Evolutionary conservation across 2,329 filamentous ascomycete genomes (phyloP).

Genomic region (Tolypocladium amazonense): DNA sequence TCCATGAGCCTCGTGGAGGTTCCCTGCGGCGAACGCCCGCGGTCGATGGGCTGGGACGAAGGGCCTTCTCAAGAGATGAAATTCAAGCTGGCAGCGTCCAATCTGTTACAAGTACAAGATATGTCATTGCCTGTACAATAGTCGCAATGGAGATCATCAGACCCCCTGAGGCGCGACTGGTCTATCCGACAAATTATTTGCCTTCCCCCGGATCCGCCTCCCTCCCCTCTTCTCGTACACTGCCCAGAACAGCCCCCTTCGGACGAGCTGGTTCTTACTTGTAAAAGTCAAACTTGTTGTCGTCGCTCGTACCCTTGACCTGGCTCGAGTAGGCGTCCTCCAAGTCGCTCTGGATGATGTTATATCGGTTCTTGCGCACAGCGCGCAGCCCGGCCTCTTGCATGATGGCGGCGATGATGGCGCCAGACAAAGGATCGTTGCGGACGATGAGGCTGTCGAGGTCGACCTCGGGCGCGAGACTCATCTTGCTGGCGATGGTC

Average conservation of each 20-base stretch:
- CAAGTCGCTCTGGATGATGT: conserved; percentile 94
- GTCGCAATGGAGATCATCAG: not conserved
- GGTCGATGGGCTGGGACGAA: not conserved
- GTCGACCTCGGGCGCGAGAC: conserved; percentile 89
- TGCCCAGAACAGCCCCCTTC: no score
- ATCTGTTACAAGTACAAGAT: not conserved
- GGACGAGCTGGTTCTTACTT: conserved; percentile 40
- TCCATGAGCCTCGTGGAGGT: not conserved
- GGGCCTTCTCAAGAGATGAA: not conserved
- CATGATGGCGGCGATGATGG: conserved; percentile 97
- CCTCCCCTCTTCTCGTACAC: not conserved
- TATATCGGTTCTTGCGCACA: conserved; percentile 96
- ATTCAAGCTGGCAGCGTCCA: not conserved
- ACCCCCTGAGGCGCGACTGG: not conserved
- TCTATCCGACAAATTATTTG: not conserved
- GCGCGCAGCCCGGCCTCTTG: conserved; percentile 92
- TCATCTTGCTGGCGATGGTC: conserved; percentile 98
- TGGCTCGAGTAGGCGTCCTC: conserved; percentile 97
- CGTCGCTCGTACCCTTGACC: conserved; percentile 66
- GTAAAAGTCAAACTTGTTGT: conserved; percentile 85
- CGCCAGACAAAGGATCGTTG: conserved; percentile 90
- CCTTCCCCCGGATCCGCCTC: no score
- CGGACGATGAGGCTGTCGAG: conserved; percentile 92
- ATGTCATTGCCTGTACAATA: not conserved
- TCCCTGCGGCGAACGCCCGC: not conserved